Evolutionary conservation across 2,329 filamentous ascomycete species (phyloP), one percentile per base, ranked within the genome.

Genomic region (Fusarium pseudonygamai): DNA sequence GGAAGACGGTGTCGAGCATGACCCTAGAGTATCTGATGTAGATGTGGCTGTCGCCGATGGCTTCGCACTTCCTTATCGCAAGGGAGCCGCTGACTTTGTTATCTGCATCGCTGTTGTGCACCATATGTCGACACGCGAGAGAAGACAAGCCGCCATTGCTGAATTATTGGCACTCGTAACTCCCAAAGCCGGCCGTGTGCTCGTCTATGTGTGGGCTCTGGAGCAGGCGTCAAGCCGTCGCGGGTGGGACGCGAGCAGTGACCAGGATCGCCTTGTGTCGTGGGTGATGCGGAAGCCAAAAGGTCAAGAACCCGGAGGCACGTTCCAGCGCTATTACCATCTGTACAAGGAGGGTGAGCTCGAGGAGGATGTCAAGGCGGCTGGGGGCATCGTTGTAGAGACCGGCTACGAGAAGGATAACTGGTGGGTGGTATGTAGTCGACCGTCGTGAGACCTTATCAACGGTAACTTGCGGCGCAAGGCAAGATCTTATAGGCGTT

Each of bases 391-490:
- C 55, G 90, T 98, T 20, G 78, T 96, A 30, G 91, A 93, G 74
- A 90, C 90, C 67, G 96, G 96, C 39, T 99, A 98, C 83, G 96
- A 99, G 80, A 95, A 92, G 84, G 96, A 98, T 80, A 99, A 99
- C 84, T 98, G 96, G 96, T 99, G 96, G 96, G 94, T 91, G 60
- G 91, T 97, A 80, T 84, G 82, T 74, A 80, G 78, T 59, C 77
- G 77, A 57, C 72, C 73, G 64, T 64, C 69, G 64, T 78, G 66
- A 78, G 67, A 64, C 63, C 46, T 45, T 60, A 37, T 47, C 46
- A 30, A 45, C 50, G 58, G 65, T 64, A 57, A 69, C 64, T 59
- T 58, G 52, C 43, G 28, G 52, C 20, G 57, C 40, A 39, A n/a
- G 34, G 26, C 39, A 60, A 66, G 22, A 64, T 36, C 28, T 72